phyloP scores from a whole-genome alignment of 306 rosid genomes.

The Nissolia schottii region DNA sequence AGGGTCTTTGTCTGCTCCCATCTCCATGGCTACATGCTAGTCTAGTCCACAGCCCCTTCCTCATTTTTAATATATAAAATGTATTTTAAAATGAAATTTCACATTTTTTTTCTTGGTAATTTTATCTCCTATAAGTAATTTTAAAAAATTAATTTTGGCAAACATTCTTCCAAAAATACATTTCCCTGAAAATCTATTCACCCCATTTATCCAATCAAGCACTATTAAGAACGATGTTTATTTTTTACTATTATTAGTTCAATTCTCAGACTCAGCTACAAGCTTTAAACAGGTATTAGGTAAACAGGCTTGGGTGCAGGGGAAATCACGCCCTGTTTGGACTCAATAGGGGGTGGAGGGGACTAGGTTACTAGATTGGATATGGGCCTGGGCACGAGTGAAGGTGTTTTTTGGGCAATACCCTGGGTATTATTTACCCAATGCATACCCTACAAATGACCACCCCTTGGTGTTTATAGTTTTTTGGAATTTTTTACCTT shows the following conservation, averaged over 20 bases:
- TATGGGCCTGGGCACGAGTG: not conserved
- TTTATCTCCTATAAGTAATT: not conserved
- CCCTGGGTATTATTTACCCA: constrained; percentile 8
- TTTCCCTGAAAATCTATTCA: not conserved
- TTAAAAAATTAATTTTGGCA: not conserved
- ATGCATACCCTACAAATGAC: not conserved
- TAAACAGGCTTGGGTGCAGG: not conserved
- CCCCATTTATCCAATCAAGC: not conserved
- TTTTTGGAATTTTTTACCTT: not conserved
- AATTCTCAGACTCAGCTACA: not conserved
- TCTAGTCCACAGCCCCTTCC: not conserved
- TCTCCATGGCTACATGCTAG: too few relatives aligned
- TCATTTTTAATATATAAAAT: not conserved
- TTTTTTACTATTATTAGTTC: not conserved
- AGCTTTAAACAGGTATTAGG: not conserved
- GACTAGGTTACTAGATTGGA: constrained; percentile 1
- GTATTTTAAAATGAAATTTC: not conserved
- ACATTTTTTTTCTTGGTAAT: not conserved
- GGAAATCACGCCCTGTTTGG: not conserved
- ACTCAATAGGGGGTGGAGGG: not conserved
- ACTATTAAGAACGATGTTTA: not conserved
- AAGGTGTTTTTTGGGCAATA: not conserved
- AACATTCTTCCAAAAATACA: not conserved
- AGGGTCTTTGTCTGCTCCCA: too few relatives aligned
- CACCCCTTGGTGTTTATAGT: not conserved